These are phyloP conservation scores for Penicillium sp. DNA, from an alignment of 2,329 filamentous ascomycete genomes.

Conservation along the genomic window DNA sequence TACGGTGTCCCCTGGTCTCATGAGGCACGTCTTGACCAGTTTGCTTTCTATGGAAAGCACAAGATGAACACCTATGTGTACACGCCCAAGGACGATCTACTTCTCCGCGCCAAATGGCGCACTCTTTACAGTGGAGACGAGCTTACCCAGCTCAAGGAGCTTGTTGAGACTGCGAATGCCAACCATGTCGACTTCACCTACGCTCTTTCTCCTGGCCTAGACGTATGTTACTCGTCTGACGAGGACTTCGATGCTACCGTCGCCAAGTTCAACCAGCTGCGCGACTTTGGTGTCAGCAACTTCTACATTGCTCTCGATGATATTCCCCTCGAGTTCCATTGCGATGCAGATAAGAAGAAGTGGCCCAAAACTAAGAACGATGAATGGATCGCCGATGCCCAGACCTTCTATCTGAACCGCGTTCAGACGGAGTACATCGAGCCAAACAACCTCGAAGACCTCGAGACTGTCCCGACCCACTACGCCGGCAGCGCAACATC, in stretches of 20 bases:
- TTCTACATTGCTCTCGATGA: constrained; percentile 1
- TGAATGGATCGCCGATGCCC: not conserved
- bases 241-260: not conserved
- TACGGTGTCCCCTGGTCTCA: constrained; percentile 21
- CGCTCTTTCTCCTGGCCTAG: not conserved
- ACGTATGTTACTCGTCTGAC: not conserved
- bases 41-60: constrained; percentile 17
- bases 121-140: constrained; percentile 14
- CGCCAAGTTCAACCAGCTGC: not conserved
- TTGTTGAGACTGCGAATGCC: not conserved
- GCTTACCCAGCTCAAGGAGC: not conserved
- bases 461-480: not conserved
- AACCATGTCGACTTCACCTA: constrained; percentile 1
- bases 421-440: not conserved
- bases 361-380: not conserved
- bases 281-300: not conserved
- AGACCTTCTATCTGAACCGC: constrained; percentile 1
- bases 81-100: constrained; percentile 19
- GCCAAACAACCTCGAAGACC: not conserved
- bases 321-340: not conserved
- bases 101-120: constrained; percentile 17
- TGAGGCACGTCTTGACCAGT: constrained; percentile 19
- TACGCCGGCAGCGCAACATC: not conserved
- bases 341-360: not conserved
- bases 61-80: constrained; percentile 23